Base-by-base conservation (phyloP, 805 yeast genomes). In the Cyberlindnera maclurae region DNA sequence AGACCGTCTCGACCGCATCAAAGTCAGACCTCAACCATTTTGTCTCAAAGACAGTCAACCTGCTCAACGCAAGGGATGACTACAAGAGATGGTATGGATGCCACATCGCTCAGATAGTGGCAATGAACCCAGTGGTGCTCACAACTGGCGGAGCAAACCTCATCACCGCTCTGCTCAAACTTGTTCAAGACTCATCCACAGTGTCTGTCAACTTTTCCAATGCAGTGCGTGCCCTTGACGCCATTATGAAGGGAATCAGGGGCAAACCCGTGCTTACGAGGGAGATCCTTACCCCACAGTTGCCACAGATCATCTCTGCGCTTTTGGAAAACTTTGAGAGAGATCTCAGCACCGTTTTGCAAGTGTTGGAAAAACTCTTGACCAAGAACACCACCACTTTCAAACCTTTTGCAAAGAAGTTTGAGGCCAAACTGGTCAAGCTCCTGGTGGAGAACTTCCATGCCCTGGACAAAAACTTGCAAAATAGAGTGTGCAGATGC, bases 181-280 rank as follows among this genome's bases (percentile, higher is more conserved):
- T 59, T 16, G 51, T 67, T 8, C 57, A 64, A 36, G 53, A 53
- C 28, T 11, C 32, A 12, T 60, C 59, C n/a, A 57, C 59, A 18
- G 48, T 54, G 6, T 39, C 51, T 8, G 46, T 59, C 3, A 54
- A 58, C 40, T 55, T 64, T 47, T 52, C 54, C 29, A 55, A 64
- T 33, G 44, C 65, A 13, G 47, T 56, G 2, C 47, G 52, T 16
- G 49, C 68, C 3, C 27, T 59, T 43, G 47, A 56, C 16, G 46
- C 51, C 11, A 31, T 67, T 13, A 58, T 63, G 39, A 54, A 55
- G 24, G 63, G 70, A 34, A 77, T 81, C 41, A 75, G 83, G 54
- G 90, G 87, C 2, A 88, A 88, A 54, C 86, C 95, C 1, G 79
- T 88, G 1, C 68, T 90, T 31, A 80, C 90, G 3, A 73, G 97